Evolutionary conservation across 306 rosid genomes (phyloP).

Genomic region (Delonix regia): DNA sequence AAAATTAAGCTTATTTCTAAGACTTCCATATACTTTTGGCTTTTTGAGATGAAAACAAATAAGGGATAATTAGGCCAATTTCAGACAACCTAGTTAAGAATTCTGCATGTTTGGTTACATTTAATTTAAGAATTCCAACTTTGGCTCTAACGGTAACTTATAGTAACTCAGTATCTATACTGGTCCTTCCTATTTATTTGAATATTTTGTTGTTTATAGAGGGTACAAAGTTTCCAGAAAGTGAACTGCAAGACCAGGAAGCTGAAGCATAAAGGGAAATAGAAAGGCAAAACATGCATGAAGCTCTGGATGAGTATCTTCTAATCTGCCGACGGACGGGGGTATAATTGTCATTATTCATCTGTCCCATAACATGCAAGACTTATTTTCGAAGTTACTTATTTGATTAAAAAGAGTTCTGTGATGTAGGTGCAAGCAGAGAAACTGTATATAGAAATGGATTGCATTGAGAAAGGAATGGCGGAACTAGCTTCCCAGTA

Average conservation of each 20-base stretch:
- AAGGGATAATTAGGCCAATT: background rate
- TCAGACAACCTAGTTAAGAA: background rate
- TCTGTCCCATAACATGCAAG: background rate
- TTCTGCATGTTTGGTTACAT: background rate
- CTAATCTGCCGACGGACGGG: conserved; percentile 62
- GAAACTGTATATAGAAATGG: conserved; percentile 56
- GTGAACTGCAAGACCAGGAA: conserved; percentile 52
- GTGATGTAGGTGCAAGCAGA: conserved; percentile 56
- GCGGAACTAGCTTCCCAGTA: conserved; percentile 61
- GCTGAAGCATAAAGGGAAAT: conserved; percentile 61
- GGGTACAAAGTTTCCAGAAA: conserved; percentile 72
- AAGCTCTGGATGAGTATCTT: conserved; percentile 61
- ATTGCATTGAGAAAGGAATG: conserved; percentile 76
- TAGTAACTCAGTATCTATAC: background rate
- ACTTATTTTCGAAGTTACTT: background rate
- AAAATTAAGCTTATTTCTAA: no score
- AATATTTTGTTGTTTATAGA: conserved; percentile 41
- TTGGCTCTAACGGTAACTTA: background rate
- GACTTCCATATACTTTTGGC: background rate
- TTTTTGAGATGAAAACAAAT: background rate
- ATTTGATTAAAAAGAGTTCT: background rate
- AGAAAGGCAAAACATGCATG: conserved; percentile 65
- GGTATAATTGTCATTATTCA: conserved; percentile 50
- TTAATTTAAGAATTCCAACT: background rate
- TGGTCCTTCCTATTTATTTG: conserved; percentile 1